Base-by-base conservation (phyloP, 1,139 yeast genomes). In the Yamadazyma triangularis region DNA sequence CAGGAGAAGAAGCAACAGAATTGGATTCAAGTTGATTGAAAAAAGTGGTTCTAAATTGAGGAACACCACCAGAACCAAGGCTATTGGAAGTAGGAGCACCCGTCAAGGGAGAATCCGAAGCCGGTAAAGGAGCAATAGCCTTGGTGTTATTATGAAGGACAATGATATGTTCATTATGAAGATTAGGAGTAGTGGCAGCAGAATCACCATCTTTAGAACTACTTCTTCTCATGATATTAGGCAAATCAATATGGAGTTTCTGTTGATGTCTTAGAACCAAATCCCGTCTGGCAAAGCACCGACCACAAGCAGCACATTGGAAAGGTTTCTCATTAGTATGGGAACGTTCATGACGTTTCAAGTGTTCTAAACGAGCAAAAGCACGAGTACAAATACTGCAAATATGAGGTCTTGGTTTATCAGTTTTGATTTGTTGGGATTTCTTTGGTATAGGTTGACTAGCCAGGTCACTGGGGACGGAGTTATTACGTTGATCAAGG, bases 281-380 rank as follows among this genome's bases (percentile, higher is more conserved):
- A 42, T 68, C 73, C 47, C 74, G 42, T 24, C 74, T 47, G 13
- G 74, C 74, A 50, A 68, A 68, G 44, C 74, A 68, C 23, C 74
- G 53, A 11, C 74, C 74, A 39, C 74, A 68, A 6, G 67, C 66
- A 15, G 72, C 73, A 50, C 74, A 68, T 45, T 68, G 74, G 50
- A 85, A 91, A 1, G 98, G 98, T 55, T 89, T 91, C 56, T 91
- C 98, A 56, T 89, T 88, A 8, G 98, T 91, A 55, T 91, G 98
- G 2, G 95, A 82, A 27, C 97, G 67, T 51, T 89, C 95, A 51
- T 91, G 99, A 36, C 99, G 77, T 53, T 88, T 84, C 47, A 91
- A 71, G 57, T 91, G 99, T 58, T 91, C 98, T 35, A 87, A 70
- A 27, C 99, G 70, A 3, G 96, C 97, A 69, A 91, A 91, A 2